phyloP scores from a whole-genome alignment of 768 basidiomycete species.

The Xerocomellus amylosporus region DNA sequence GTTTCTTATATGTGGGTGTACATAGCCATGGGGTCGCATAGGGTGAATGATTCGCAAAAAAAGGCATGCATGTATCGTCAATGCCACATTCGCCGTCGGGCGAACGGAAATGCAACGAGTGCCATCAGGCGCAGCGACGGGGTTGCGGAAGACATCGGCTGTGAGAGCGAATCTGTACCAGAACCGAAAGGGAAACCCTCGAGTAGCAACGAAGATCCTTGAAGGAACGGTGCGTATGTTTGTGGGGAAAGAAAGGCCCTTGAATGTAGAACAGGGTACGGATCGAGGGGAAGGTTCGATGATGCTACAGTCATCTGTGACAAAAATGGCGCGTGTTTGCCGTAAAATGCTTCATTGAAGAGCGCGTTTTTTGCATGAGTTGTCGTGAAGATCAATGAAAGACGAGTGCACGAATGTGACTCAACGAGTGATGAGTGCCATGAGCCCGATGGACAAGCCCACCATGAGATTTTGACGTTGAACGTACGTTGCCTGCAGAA shows the following conservation, averaged over 20 bases:
- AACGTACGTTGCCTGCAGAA: background rate
- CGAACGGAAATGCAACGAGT: conserved; percentile 21
- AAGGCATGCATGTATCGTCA: background rate
- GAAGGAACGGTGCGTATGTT: background rate
- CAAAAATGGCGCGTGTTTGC: conserved; percentile 12
- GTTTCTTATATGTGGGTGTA: conserved; percentile 18
- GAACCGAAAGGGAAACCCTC: background rate
- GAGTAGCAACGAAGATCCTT: conserved; percentile 1
- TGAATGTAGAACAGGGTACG: background rate
- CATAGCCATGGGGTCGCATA: conserved; percentile 9
- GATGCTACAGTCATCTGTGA: background rate
- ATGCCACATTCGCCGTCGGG: conserved; percentile 5
- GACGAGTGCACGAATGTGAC: background rate
- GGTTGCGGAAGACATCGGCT: background rate
- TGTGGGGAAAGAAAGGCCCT: background rate
- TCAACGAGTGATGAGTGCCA: background rate
- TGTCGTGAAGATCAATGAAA: conserved; percentile 14
- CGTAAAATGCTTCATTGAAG: conserved; percentile 5
- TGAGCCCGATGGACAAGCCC: background rate
- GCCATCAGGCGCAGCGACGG: conserved; percentile 11
- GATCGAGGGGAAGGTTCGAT: background rate
- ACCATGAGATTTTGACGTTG: background rate
- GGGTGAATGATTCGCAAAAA: background rate
- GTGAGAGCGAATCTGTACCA: conserved; percentile 9
- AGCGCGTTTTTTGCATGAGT: conserved; percentile 22